Base-by-base conservation (phyloP, 78 protist species). In the Dictyostelium brefeldianum region DNA sequence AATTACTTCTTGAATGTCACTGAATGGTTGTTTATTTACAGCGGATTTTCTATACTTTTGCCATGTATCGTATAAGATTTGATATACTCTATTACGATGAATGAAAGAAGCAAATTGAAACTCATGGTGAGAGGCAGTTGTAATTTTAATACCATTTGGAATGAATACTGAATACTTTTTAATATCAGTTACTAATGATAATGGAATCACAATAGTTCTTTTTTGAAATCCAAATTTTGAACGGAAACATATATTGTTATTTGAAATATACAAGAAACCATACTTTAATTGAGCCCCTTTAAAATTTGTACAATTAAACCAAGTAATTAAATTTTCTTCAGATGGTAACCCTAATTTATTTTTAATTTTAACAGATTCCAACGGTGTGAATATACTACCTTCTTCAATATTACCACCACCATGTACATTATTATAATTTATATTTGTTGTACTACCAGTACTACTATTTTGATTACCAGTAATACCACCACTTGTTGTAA, bases 211-310 rank as follows among this genome's bases (percentile, higher is more conserved):
- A 8, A 85, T 85, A 0, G 46, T 85, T 48, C 92, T 53, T 43
- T 71, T 73, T 59, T 85, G 70, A 18, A 85, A 65, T 17, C 92
- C 92, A 73, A 85, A 75, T 71, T 85, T 85, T 18, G 92, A 85
- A 74, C 92, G 54, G 48, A 85, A 85, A 29, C 92, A 85, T 11
- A 85, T 25, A 59, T 65, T 43, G 20, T 85, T 80, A 14, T 59
- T 59, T 5, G 78, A 57, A 25, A 85, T 53, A 43, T 85, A 85
- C 7, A 85, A 31, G 2, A 85, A 43, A 17, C 92, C 92, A 85
- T 85, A 85, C 48, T 85, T 85, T 25, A 85, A 53, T 75, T 85
- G 81, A 10, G 92, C 92, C 29, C 92, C 92, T 59, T 36, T 85
- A 43, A 85, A 85, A 48, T 75, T 85, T 56, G 92, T 75, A 59